Conservation (phyloP, 1,284 basidiomycete species). For the Trichosporon sp. region DNA sequence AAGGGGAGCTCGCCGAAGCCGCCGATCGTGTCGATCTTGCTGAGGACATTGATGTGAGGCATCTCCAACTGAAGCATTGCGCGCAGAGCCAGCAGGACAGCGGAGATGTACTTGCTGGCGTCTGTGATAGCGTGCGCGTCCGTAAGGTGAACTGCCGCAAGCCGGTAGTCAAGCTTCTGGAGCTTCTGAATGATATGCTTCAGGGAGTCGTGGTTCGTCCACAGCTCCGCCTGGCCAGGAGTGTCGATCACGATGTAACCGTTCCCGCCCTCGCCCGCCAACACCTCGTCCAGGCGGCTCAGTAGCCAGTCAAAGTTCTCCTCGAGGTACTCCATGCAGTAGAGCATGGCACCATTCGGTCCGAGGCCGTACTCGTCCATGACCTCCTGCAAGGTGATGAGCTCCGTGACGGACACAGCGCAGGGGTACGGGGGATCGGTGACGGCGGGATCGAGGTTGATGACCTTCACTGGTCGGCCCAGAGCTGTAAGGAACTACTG, state of each 20-base stretch:
- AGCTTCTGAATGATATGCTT: constrained; percentile 71
- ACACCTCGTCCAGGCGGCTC: constrained; percentile 60
- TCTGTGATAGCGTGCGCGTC: constrained; percentile 97
- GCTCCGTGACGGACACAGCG: constrained; percentile 74
- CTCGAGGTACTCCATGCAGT: constrained; percentile 96
- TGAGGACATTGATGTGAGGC: constrained; percentile 90
- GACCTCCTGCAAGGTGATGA: constrained; percentile 83
- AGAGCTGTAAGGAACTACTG: constrained; percentile 73
- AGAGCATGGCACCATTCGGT: constrained; percentile 95
- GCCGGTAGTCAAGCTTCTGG: constrained; percentile 74
- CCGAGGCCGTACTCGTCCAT: constrained; percentile 84
- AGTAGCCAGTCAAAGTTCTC: constrained; percentile 94
- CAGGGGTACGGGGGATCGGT: constrained; percentile 84
- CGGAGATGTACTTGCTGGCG: constrained; percentile 88
- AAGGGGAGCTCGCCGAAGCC: constrained; percentile 89
- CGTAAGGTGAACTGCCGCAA: constrained; percentile 87
- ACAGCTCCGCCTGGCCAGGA: constrained; percentile 95
- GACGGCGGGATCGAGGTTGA: constrained; percentile 96
- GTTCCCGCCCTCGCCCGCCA: constrained; percentile 38
- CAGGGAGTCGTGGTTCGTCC: constrained; percentile 88
- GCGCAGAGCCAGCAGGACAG: constrained; percentile 83
- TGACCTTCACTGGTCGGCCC: constrained; percentile 74
- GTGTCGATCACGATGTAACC: constrained; percentile 89
- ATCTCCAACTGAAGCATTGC: constrained; percentile 98
- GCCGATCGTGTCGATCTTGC: constrained; percentile 85